Evolutionary conservation across 257 asterid genomes (phyloP), one percentile per base, ranked within the genome.

Genomic region (Scutellaria barbata): DNA sequence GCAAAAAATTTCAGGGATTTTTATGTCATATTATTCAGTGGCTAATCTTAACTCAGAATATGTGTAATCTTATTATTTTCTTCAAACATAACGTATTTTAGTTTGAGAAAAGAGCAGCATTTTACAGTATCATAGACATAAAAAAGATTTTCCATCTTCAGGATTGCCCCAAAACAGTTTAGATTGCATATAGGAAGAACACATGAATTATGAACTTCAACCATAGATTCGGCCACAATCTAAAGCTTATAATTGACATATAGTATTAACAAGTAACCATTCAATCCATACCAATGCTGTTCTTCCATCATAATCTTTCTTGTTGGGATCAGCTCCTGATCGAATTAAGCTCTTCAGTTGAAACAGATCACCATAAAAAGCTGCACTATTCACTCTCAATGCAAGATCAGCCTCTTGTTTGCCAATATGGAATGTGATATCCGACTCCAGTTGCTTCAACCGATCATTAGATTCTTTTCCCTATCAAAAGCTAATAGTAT

Each of bases 331-430:
- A 37, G 99, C 99, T 68, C 98, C 99, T 50, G 98, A 90, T 37
- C 90, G 88, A 59, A 88, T 84, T 16, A 94, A 58, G 66, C 82
- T 79, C 76, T 91, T 88, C 56, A 94, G 79, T 73, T 94, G 97
- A 79, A 88, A 79, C 68, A 94, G 70, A 73, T 94, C 96, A 25
- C 96, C 99, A 1, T 87, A 75, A 80, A 81, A 89, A 46, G 96
- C 95, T 50, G 98, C 88, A 80, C 85, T 85, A 33, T 94, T 94
- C 56, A 94, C 92, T 74, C 90, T 88, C 80, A 91, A 69, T 76
- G 99, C 96, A 75, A 94, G 93, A 71, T 89, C 99, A 17, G 95
- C 95, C 75, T 91, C 99, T 56, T 89, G 96, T 81, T 91, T 89
- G 8, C 81, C 90, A 20, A 94, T 81, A 74, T 89, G 99, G 74